These are phyloP conservation scores for Microdochium bolleyi DNA, from an alignment of 2,329 filamentous ascomycete species.

Conservation along the genomic window DNA sequence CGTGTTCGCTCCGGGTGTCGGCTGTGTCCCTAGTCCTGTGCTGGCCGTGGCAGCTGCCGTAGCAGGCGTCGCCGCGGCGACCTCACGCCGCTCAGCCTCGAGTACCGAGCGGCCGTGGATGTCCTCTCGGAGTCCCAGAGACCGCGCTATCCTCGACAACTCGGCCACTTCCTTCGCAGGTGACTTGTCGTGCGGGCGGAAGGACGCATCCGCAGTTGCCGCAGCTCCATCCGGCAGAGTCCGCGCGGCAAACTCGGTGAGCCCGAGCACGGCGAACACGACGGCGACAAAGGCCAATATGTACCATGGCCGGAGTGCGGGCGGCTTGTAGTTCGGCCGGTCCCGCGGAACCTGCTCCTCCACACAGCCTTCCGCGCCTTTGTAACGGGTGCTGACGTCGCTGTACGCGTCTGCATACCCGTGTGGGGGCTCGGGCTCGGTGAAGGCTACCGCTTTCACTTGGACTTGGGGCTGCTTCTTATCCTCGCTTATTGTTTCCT, in stretches of 20 bases:
- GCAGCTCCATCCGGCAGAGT: constrained; percentile 13
- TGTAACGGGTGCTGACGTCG: constrained; percentile 6
- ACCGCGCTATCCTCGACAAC: neutral
- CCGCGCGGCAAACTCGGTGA: constrained; percentile 17
- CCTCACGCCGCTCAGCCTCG: neutral
- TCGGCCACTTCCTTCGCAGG: neutral
- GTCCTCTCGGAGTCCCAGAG: neutral
- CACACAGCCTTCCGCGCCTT: constrained; percentile 11
- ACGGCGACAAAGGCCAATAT: constrained; percentile 7
- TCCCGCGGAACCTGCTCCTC: constrained; percentile 6
- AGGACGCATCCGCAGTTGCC: neutral
- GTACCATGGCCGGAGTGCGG: constrained; percentile 9
- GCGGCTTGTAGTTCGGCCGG: constrained; percentile 11
- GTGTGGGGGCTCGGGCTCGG: constrained; percentile 8
- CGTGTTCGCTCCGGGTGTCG: too few species aligned
- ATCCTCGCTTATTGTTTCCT: constrained; percentile 8
- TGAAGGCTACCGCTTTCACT: constrained; percentile 4
- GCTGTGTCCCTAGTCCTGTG: neutral
- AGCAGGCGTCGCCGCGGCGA: neutral
- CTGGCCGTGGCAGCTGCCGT: neutral
- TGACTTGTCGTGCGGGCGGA: neutral
- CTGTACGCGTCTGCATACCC: neutral
- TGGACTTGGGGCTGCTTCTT: constrained; percentile 10
- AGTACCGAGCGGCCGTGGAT: neutral
- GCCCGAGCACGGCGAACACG: constrained; percentile 12